Evolutionary conservation across 129 eudicot genomes (phyloP).

Genomic region (Flaveria ramosissima): DNA sequence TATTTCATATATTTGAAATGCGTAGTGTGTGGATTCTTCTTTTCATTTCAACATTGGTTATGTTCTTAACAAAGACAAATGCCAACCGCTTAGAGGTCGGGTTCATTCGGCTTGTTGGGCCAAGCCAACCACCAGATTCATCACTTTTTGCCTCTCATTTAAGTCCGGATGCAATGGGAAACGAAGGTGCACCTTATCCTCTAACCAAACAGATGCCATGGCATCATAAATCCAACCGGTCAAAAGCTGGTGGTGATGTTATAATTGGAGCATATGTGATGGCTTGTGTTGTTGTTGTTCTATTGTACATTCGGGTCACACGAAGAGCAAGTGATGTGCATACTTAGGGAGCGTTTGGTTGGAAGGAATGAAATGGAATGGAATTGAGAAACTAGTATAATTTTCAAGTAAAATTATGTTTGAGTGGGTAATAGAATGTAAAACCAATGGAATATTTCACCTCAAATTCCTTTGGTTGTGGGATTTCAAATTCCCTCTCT

Average conservation of each 20-base stretch:
- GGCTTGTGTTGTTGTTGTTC: conserved; percentile 47
- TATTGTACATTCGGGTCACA: conserved; percentile 53
- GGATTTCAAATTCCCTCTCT: no score
- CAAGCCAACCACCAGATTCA: conserved; percentile 31
- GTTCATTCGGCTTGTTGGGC: conserved; percentile 6
- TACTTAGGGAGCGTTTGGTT: no score
- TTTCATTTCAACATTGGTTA: conserved; percentile 18
- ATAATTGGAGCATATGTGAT: conserved; percentile 58
- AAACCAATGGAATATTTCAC: no score
- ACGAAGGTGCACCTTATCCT: neutral
- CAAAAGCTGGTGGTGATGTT: conserved; percentile 53
- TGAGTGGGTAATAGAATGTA: no score
- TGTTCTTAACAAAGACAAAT: conserved; percentile 18
- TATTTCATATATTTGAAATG: conserved; percentile 28
- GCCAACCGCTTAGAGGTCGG: conserved; percentile 16
- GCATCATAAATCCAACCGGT: conserved; percentile 34
- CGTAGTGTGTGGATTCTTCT: conserved; percentile 27
- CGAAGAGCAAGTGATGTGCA: conserved; percentile 19
- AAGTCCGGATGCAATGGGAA: neutral
- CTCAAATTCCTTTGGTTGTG: no score
- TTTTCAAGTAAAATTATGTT: no score
- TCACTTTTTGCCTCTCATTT: neutral
- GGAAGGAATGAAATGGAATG: no score
- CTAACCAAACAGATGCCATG: conserved; percentile 28
- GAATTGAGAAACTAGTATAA: no score